Evolutionary conservation across 345 rosid genomes (phyloP), one percentile per base, ranked within the genome.

Genomic region (Sisymbrium irio): DNA sequence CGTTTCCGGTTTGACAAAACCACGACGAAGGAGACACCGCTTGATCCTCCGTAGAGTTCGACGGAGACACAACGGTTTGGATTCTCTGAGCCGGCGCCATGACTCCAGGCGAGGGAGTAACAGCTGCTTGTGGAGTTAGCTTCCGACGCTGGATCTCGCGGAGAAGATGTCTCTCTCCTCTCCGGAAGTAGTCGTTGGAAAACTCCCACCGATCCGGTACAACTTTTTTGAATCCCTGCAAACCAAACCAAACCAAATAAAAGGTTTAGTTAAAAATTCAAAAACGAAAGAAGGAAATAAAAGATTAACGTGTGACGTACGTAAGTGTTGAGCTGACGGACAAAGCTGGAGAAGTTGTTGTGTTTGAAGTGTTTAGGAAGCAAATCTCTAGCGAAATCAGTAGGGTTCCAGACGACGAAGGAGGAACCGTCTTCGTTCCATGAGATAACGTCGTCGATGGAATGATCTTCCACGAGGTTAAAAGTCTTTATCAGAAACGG

Each of bases 171-270:
- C 81, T 89, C 73, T 93, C 88, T 33, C 96, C 94, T 78, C 86
- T 82, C 2, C 87, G 79, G 58, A 93, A 91, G 71, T 65, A 85
- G 12, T 91, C 97, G 72, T 93, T 93, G 0, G 94, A 82, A 74
- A 93, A 93, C 82, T 93, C 98, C 98, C 98, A 93, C 2, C 96
- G 91, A 76, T 93, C 98, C 46, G 98, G 94, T 2, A 88, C 91
- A 3, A 89, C 81, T 76, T 93, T 93, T 35, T 86, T 85, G 44
- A 91, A 93, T 69, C 98, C 96, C 98, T 93, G 39, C 3, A 17
- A 47, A 5, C 4, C 13, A 8, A 32, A 4, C 25, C 49, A 17
- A 39, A 12, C 5, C 4, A 4, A 1, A 47, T 25, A 8, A 45
- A 27, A 3, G 28, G 28, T 27, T 30, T 4, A 30, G 33, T 32